Percentiles rank a stretch among this genome's conserved stretches.
phyloP scores from a whole-genome alignment of 2,329 filamentous ascomycete genomes.

The Helminthosporium solani region DNA sequence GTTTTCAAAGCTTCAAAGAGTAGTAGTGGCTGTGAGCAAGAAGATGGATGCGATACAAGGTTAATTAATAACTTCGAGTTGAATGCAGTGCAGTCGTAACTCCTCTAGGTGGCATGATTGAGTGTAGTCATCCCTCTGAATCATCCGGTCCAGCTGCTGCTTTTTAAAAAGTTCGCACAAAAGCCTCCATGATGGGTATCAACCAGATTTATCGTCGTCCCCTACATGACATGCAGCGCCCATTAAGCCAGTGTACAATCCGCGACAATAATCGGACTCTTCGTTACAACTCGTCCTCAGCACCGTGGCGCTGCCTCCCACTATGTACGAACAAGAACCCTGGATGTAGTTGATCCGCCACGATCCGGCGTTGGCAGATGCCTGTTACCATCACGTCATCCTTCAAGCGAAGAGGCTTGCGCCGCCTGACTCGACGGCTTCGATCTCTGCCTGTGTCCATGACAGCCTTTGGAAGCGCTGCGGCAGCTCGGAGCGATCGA shows the following conservation, averaged over 20 bases:
- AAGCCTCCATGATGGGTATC: background rate
- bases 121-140: background rate
- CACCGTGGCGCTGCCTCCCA: constrained; percentile 12
- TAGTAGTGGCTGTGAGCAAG: background rate
- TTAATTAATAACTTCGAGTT: background rate
- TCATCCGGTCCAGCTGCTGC: background rate
- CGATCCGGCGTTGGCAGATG: constrained; percentile 15
- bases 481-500: constrained; percentile 87
- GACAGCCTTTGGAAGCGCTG: constrained; percentile 74
- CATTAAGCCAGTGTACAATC: background rate
- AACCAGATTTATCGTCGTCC: background rate
- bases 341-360: constrained; percentile 9
- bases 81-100: background rate
- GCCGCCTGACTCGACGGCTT: constrained; percentile 91
- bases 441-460: constrained; percentile 82
- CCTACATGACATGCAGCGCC: background rate
- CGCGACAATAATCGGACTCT: background rate
- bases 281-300: constrained; percentile 10
- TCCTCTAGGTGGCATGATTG: background rate
- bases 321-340: background rate
- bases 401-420: constrained; percentile 62
- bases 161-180: background rate
- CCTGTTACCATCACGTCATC: constrained; percentile 7
- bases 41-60: background rate
- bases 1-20: background rate